Evolutionary conservation across 768 basidiomycete species (phyloP).

Genomic region (Lactifluus volemus): DNA sequence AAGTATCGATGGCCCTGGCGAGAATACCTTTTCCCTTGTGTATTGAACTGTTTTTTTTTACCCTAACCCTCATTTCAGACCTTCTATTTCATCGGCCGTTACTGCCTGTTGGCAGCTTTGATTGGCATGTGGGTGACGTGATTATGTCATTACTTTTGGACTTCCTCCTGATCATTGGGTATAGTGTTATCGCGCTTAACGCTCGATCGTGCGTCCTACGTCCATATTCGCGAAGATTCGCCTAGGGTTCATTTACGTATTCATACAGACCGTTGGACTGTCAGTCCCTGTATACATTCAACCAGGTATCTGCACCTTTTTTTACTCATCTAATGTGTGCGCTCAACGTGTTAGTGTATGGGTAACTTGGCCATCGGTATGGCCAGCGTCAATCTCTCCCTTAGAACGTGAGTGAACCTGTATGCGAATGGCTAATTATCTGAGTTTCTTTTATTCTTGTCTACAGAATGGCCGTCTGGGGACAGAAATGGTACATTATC

Average conservation of each 20-base stretch:
- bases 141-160: neutral
- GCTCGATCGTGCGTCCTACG: slow-evolving; percentile 29
- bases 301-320: slow-evolving; percentile 28
- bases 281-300: slow-evolving; percentile 40
- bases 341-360: slow-evolving; percentile 28
- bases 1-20: slow-evolving; percentile 42
- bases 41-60: neutral
- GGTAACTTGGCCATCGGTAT: slow-evolving; percentile 37
- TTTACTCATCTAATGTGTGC: neutral
- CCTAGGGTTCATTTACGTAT: neutral
- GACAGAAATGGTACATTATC: slow-evolving; percentile 45
- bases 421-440: neutral
- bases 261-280: slow-evolving; percentile 33
- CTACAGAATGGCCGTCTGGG: slow-evolving; percentile 55
- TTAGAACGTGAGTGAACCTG: slow-evolving; percentile 34
- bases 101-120: slow-evolving; percentile 36
- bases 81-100: slow-evolving; percentile 40
- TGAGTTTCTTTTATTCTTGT: neutral
- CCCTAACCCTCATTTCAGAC: slow-evolving; percentile 23
- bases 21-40: neutral
- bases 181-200: slow-evolving; percentile 29
- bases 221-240: neutral
- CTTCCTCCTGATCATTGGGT: neutral
- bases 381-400: slow-evolving; percentile 39
- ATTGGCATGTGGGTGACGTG: slow-evolving; percentile 35